Evolutionary conservation across 2,329 filamentous ascomycete species (phyloP).

Genomic region (Colletotrichum navitas): DNA sequence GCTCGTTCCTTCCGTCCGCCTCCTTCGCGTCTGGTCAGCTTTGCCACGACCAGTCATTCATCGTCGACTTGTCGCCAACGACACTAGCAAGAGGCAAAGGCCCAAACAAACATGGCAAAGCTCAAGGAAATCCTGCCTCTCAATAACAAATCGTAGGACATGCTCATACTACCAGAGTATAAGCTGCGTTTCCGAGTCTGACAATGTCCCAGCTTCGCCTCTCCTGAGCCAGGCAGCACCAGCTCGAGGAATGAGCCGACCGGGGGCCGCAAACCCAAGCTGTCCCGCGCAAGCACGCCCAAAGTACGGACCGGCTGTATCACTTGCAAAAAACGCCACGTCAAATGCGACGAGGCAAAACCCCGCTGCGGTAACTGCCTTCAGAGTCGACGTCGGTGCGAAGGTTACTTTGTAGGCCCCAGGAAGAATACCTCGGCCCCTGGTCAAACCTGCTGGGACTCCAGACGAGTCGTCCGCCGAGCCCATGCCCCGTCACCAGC

Average conservation of each 20-base stretch:
- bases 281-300: slow-evolving; percentile 37
- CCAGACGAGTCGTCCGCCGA: slow-evolving; percentile 27
- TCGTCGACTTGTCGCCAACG: not conserved
- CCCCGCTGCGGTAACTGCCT: slow-evolving; percentile 43
- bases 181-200: not conserved
- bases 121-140: not conserved
- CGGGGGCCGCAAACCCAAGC: slow-evolving; percentile 28
- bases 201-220: not conserved
- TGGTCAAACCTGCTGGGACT: slow-evolving; percentile 46
- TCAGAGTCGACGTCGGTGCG: slow-evolving; percentile 35
- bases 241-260: not conserved
- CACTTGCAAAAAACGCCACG: slow-evolving; percentile 42
- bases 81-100: not conserved
- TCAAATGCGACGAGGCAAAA: slow-evolving; percentile 44
- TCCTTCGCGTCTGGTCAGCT: not conserved
- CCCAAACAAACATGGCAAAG: not conserved
- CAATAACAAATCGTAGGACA: not conserved
- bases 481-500: slow-evolving; percentile 12
- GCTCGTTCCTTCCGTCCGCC: not conserved
- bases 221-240: not conserved
- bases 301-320: slow-evolving; percentile 43
- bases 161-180: not conserved
- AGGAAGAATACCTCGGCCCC: slow-evolving; percentile 39
- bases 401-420: slow-evolving; percentile 36
- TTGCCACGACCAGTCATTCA: not conserved